These are phyloP conservation scores for Nannizzia gypsea DNA, from an alignment of 2,329 filamentous ascomycete genomes.

Conservation along the genomic window DNA sequence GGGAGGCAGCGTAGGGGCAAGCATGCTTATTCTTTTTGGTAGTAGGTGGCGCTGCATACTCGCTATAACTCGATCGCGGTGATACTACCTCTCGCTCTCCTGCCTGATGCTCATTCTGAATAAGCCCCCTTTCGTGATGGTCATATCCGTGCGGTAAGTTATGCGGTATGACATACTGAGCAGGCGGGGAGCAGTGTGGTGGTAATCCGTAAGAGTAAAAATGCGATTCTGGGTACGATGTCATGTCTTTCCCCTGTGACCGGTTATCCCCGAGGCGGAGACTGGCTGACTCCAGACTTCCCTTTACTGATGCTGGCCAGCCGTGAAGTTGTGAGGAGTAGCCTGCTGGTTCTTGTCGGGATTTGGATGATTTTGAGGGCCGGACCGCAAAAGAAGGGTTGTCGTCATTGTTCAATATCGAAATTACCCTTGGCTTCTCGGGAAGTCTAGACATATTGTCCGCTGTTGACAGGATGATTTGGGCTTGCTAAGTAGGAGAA, in stretches of 20 bases:
- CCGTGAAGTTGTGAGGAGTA: conserved; percentile 8
- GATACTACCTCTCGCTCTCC: conserved; percentile 20
- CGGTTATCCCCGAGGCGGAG: not conserved
- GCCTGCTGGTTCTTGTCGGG: not conserved
- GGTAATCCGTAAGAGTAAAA: not conserved
- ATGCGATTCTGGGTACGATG: not conserved
- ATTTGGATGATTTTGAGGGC: conserved; percentile 15
- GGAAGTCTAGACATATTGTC: not conserved
- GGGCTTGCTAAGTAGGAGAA: not conserved
- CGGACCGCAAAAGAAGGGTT: conserved; percentile 36
- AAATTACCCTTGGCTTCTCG: conserved; percentile 20
- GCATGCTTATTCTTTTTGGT: conserved; percentile 52
- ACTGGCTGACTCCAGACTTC: not conserved
- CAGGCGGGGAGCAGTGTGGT: not conserved
- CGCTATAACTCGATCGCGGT: conserved; percentile 19
- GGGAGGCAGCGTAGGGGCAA: conserved; percentile 50
- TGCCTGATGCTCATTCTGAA: not conserved
- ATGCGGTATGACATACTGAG: not conserved
- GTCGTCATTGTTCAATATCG: conserved; percentile 39
- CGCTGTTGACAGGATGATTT: not conserved
- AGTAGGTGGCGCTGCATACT: conserved; percentile 18
- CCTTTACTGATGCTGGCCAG: not conserved
- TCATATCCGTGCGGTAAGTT: not conserved
- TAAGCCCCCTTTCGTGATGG: not conserved
- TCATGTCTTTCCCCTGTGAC: not conserved